Evolutionary conservation across 371 early-diverging fungal species (phyloP), one percentile per base, ranked within the genome.

Genomic region (Lichtheimia hyalospora): DNA sequence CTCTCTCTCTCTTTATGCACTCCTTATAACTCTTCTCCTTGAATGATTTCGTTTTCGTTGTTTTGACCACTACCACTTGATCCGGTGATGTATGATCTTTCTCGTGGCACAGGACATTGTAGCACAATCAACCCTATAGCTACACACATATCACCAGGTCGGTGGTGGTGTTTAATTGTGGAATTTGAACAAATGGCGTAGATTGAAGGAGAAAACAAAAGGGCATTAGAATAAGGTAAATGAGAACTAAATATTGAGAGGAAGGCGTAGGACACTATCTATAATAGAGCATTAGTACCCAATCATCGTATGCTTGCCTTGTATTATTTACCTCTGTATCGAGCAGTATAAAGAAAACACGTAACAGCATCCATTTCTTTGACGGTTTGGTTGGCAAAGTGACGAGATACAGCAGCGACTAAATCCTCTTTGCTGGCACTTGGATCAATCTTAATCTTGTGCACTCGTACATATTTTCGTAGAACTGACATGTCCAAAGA

Each of bases 341-440:
- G 80, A 50, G 74, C 72, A 56, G 76, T 72, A 62, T 79, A 79
- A 49, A 79, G 58, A 46, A 79, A 79, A 52, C 74, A 76, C 42
- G 80, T 79, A 49, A 79, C 71, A 40, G 76, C 70, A 59, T 79
- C 80, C 25, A 76, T 52, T 61, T 79, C 80, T 52, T 74, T 79
- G 14, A 79, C 73, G 5, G 76, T 69, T 58, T 76, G 76, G 43
- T 74, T 76, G 16, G 80, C 76, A 59, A 79, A 79, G 62, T 79
- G 80, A 54, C 76, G 80, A 48, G 76, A 74, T 5, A 79, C 74
- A 6, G 74, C 69, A 14, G 73, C 72, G 21, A 73, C 80, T 5
- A 79, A 58, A 20, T 79, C 80, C 49, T 79, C 80, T 52, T 79
- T 79, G 54, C 66, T 74, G 14, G 54, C 56, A 21, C 62, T 69